A percentile compares a stretch with the other conserved stretches of the same genome.
Evolutionary conservation across 139 green algal species (phyloP).

Genomic region (Choricystis sp.): DNA sequence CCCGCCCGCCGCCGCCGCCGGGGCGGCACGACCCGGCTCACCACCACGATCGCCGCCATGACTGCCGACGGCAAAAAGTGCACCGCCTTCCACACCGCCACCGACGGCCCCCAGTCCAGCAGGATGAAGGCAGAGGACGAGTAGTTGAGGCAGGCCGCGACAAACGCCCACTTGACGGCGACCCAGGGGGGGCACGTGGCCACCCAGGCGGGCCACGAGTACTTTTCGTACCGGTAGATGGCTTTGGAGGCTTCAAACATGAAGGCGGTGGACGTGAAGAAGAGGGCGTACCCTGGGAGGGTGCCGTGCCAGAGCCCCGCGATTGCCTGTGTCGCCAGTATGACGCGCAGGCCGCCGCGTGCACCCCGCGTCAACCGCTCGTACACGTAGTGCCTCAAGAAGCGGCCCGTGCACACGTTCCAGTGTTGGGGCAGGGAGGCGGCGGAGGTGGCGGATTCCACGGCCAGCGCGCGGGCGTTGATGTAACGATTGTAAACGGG

Average conservation of each 20-base stretch:
- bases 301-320: slow-evolving; percentile 66
- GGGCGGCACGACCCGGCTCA: slow-evolving; percentile 14
- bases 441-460: slow-evolving; percentile 44
- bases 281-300: slow-evolving; percentile 31
- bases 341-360: slow-evolving; percentile 36
- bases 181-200: slow-evolving; percentile 10
- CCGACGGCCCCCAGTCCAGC: slow-evolving; percentile 12
- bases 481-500: slow-evolving; percentile 45
- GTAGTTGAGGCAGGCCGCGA: slow-evolving; percentile 27
- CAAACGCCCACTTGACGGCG: slow-evolving; percentile 18
- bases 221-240: slow-evolving; percentile 26
- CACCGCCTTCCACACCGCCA: slow-evolving; percentile 22
- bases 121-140: slow-evolving; percentile 26
- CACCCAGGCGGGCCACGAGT: slow-evolving; percentile 2
- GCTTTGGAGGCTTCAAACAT: slow-evolving; percentile 21
- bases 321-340: slow-evolving; percentile 63
- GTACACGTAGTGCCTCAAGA: slow-evolving; percentile 66
- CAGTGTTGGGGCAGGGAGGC: slow-evolving; percentile 40
- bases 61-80: slow-evolving; percentile 21
- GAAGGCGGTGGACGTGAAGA: slow-evolving; percentile 24
- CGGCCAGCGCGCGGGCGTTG: slow-evolving; percentile 41
- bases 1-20: background rate
- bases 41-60: slow-evolving; percentile 18
- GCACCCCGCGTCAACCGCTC: slow-evolving; percentile 43
- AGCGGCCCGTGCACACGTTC: slow-evolving; percentile 65